These are phyloP conservation scores for Kandelia obovata DNA, from an alignment of 345 rosid species.

Conservation along the genomic window DNA sequence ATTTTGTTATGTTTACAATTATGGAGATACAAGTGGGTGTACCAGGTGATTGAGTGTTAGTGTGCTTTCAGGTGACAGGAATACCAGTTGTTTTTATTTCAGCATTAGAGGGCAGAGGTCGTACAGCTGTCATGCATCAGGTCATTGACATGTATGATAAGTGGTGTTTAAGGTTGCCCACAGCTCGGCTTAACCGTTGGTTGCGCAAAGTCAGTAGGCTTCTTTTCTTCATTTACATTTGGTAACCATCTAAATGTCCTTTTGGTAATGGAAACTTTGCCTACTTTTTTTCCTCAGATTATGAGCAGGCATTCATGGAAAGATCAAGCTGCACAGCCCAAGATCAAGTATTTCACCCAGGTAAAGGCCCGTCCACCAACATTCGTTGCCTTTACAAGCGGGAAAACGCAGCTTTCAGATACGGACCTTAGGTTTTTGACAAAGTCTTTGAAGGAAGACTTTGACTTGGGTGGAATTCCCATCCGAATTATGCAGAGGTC, in stretches of 20 bases:
- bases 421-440: slow-evolving; percentile 76
- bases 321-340: slow-evolving; percentile 80
- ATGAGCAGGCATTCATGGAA: slow-evolving; percentile 98
- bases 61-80: slow-evolving; percentile 59
- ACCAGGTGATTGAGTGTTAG: background rate
- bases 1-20: background rate
- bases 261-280: background rate
- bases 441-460: slow-evolving; percentile 86
- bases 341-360: slow-evolving; percentile 92
- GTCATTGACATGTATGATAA: slow-evolving; percentile 69
- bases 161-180: slow-evolving; percentile 89
- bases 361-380: slow-evolving; percentile 99
- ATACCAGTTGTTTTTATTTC: slow-evolving; percentile 83
- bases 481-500: slow-evolving; percentile 78
- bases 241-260: background rate
- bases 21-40: background rate
- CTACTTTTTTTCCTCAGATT: slow-evolving; percentile 40
- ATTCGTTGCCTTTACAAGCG: slow-evolving; percentile 76
- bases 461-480: slow-evolving; percentile 87
- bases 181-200: slow-evolving; percentile 93
- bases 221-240: background rate
- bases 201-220: slow-evolving; percentile 56
- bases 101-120: slow-evolving; percentile 86
- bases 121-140: slow-evolving; percentile 63
- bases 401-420: slow-evolving; percentile 60